Percentiles rank a stretch among this genome's conserved stretches.
Evolutionary conservation across 75 land plant species (phyloP).

Genomic region (Pinus taeda): DNA sequence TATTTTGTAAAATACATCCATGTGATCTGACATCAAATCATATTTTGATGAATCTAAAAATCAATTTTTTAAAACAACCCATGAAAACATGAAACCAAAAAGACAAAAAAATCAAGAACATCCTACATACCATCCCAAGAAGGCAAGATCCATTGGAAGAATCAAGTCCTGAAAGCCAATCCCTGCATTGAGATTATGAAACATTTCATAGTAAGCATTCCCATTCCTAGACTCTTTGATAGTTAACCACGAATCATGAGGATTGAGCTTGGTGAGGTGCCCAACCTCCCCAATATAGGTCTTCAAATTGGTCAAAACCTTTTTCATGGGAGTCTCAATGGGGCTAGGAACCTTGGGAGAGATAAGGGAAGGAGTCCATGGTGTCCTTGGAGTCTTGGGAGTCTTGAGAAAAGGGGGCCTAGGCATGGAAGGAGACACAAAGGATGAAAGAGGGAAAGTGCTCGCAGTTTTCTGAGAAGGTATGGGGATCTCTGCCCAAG

Average conservation of each 20-base stretch:
- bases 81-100: not conserved
- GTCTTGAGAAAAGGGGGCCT: constrained; percentile 13
- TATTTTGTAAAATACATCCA: not conserved
- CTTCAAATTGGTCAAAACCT: constrained; percentile 31
- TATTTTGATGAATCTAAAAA: not conserved
- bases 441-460: constrained; percentile 2
- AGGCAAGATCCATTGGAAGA: constrained; percentile 50
- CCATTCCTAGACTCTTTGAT: constrained; percentile 61
- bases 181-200: constrained; percentile 50
- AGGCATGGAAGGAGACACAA: constrained; percentile 14
- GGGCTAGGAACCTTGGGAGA: constrained; percentile 33
- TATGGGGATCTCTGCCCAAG: constrained; percentile 36
- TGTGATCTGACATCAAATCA: not conserved
- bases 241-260: constrained; percentile 61
- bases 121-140: constrained; percentile 46
- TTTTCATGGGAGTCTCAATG: constrained; percentile 36
- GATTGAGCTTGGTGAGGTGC: constrained; percentile 39
- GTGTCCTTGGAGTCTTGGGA: constrained; percentile 27
- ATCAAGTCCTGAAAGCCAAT: constrained; percentile 53
- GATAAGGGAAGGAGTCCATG: constrained; percentile 22
- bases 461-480: constrained; percentile 15
- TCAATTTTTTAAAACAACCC: not conserved
- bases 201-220: constrained; percentile 32
- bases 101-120: not conserved
- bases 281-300: constrained; percentile 40